These are phyloP conservation scores for Clonostachys solani DNA, from an alignment of 2,329 filamentous ascomycete species.

Conservation along the genomic window DNA sequence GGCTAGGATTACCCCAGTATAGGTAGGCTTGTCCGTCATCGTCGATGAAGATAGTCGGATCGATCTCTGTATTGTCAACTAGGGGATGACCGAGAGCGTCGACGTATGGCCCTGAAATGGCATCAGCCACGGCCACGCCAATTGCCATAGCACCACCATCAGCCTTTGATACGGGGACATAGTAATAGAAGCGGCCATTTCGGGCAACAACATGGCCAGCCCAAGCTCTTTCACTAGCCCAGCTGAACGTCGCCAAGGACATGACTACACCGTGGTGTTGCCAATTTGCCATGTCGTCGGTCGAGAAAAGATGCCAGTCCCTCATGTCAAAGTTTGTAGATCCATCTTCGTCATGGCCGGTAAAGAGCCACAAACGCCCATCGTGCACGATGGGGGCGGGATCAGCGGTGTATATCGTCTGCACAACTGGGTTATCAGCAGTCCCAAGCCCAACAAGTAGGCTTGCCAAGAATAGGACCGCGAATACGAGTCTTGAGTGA, in stretches of 20 bases:
- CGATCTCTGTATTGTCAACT: conserved; percentile 21
- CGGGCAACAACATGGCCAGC: conserved; percentile 21
- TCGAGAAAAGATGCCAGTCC: conserved; percentile 25
- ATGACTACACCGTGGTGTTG: conserved; percentile 16
- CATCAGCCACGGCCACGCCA: conserved; percentile 18
- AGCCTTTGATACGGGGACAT: conserved; percentile 14
- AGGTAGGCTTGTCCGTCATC: conserved; percentile 28
- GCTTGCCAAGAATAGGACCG: background rate
- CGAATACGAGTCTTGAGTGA: too few relatives aligned
- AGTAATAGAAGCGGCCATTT: conserved; percentile 26
- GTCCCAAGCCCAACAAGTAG: background rate
- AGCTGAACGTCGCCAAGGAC: conserved; percentile 19
- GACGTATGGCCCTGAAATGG: conserved; percentile 18
- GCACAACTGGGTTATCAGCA: conserved; percentile 6
- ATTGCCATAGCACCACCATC: conserved; percentile 15
- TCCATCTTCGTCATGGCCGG: conserved; percentile 21
- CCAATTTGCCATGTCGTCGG: conserved; percentile 27
- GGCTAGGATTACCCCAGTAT: conserved; percentile 25
- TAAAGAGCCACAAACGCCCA: conserved; percentile 19
- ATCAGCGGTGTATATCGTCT: conserved; percentile 7
- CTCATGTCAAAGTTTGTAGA: conserved; percentile 17
- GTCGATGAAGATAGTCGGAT: conserved; percentile 26
- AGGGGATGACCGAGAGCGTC: conserved; percentile 21
- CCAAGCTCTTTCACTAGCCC: conserved; percentile 27
- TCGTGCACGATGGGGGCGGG: conserved; percentile 21